Percentiles rank a stretch among this genome's conserved stretches.
phyloP scores from a whole-genome alignment of 2,329 filamentous ascomycete genomes.

The Cladophialophora bantiana region DNA sequence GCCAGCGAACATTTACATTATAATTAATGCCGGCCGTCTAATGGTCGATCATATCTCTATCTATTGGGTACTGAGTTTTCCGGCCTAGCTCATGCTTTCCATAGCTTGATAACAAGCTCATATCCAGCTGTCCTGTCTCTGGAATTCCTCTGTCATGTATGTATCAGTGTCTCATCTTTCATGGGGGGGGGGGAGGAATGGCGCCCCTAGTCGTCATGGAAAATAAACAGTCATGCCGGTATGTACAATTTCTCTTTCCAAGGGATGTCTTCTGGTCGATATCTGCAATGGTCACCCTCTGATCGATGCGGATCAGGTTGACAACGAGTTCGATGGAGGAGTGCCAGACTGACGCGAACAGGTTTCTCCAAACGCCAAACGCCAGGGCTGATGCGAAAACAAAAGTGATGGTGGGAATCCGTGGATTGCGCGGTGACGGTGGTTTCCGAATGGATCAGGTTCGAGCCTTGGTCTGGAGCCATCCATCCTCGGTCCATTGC shows the following conservation, averaged over 20 bases:
- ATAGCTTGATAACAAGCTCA: constrained; percentile 26
- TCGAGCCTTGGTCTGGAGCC: constrained; percentile 39
- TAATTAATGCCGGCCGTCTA: constrained; percentile 28
- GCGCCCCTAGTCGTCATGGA: constrained; percentile 23
- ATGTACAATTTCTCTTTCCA: constrained; percentile 28
- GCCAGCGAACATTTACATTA: constrained; percentile 17
- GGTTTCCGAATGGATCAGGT: constrained; percentile 27
- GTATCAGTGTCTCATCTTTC: constrained; percentile 32
- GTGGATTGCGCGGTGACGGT: constrained; percentile 8
- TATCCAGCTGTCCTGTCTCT: constrained; percentile 32
- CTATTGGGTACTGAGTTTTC: constrained; percentile 6
- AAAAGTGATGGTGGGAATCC: constrained; percentile 5
- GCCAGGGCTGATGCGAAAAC: constrained; percentile 31
- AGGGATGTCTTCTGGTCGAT: constrained; percentile 17
- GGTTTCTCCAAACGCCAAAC: constrained; percentile 31
- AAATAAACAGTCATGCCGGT: constrained; percentile 28
- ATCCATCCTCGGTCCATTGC: constrained; percentile 39
- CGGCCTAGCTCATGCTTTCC: constrained; percentile 24
- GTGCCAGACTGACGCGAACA: constrained; percentile 29
- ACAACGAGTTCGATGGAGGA: constrained; percentile 22
- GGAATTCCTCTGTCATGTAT: constrained; percentile 26
- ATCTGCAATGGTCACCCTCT: constrained; percentile 11
- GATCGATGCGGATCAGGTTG: constrained; percentile 10
- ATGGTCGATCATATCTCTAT: constrained; percentile 22
- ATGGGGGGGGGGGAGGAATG: constrained; percentile 14